Conservation (phyloP, 2,329 filamentous ascomycete species). For the Mariannaea sp. region DNA sequence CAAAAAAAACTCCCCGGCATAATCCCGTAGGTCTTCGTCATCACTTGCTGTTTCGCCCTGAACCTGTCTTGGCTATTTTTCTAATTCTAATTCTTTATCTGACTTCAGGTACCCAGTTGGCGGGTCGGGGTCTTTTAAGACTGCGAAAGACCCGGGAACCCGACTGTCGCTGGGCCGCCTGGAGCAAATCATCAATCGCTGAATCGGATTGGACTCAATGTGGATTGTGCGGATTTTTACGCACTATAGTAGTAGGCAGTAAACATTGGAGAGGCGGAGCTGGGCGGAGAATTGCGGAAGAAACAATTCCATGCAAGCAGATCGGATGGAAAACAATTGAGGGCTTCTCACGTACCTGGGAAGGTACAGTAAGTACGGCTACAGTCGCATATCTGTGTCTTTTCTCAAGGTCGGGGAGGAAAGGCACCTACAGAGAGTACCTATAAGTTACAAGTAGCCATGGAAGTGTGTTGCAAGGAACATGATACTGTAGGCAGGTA, state of each 20-base stretch:
- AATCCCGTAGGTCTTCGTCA: constrained; percentile 9
- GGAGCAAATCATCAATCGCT: not conserved
- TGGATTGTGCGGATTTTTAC: not conserved
- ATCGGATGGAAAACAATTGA: not conserved
- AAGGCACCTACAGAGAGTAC: no score
- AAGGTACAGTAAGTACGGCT: not conserved
- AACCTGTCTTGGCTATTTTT: constrained; percentile 6
- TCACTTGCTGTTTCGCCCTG: not conserved
- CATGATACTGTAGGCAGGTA: no score
- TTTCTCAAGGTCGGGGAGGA: no score
- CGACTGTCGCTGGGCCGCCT: not conserved
- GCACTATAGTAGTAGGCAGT: not conserved
- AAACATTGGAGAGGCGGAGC: constrained; percentile 2
- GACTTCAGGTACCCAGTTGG: not conserved
- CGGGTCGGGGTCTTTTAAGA: constrained; percentile 31
- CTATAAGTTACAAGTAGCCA: no score
- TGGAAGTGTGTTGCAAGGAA: no score
- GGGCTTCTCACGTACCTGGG: not conserved
- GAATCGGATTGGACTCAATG: not conserved
- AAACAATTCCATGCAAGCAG: not conserved
- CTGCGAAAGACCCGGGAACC: constrained; percentile 25
- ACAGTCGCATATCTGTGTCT: not conserved
- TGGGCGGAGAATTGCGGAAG: constrained; percentile 7
- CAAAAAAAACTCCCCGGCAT: constrained; percentile 4
- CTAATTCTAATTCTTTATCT: constrained; percentile 9